Percentiles rank a stretch among this genome's conserved stretches.
phyloP scores from a whole-genome alignment of 2,329 filamentous ascomycete genomes.

The Fusarium temperatum region DNA sequence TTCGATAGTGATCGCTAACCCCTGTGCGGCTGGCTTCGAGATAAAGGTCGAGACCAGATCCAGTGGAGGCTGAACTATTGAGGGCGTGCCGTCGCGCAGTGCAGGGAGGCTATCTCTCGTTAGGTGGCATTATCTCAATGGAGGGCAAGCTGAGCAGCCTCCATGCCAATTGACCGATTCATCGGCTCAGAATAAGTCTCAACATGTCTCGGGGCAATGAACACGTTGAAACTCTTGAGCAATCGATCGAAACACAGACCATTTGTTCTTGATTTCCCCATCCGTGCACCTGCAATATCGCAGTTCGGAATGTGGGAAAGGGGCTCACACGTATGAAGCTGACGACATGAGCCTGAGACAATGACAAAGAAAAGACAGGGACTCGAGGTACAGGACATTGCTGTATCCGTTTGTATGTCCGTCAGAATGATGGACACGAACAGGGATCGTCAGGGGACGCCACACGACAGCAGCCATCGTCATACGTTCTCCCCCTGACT shows the following conservation, averaged over 20 bases:
- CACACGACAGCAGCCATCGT: conserved; percentile 19
- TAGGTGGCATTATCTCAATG: background rate
- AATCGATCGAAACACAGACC: conserved; percentile 8
- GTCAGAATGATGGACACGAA: conserved; percentile 27
- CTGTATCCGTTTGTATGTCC: conserved; percentile 15
- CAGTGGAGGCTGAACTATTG: conserved; percentile 16
- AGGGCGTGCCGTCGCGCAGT: conserved; percentile 16
- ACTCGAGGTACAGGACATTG: background rate
- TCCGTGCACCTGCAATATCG: conserved; percentile 29
- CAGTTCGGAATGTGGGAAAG: conserved; percentile 26
- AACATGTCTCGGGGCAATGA: conserved; percentile 23
- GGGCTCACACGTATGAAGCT: conserved; percentile 26
- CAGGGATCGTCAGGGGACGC: conserved; percentile 36
- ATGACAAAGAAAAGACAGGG: background rate
- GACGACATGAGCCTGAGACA: conserved; percentile 22
- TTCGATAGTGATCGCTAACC: conserved; percentile 8
- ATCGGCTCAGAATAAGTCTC: background rate
- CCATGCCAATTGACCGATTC: background rate
- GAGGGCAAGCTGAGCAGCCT: background rate
- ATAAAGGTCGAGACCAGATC: conserved; percentile 15
- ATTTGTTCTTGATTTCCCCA: conserved; percentile 25
- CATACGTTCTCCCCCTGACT: conserved; percentile 21
- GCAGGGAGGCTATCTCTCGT: conserved; percentile 8
- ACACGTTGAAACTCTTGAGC: conserved; percentile 9
- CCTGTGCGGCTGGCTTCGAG: conserved; percentile 4